phyloP scores from a whole-genome alignment of 169 alveolate species.

The Plasmodium vivax region DNA sequence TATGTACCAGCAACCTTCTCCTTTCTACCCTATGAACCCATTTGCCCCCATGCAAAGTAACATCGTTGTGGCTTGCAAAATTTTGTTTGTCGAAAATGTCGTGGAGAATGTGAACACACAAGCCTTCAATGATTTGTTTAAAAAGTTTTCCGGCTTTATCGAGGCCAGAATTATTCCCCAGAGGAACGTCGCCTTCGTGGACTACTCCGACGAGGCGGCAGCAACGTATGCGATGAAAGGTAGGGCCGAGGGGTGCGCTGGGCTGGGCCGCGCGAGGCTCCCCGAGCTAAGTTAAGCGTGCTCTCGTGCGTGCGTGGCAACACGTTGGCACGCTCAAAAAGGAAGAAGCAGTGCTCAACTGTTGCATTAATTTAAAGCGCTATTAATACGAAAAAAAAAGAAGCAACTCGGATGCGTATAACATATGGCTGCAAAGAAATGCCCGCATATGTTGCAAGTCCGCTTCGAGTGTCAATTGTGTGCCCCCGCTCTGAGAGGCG shows the following conservation, averaged over 20 bases:
- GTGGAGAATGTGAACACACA: conserved; percentile 82
- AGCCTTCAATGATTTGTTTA: conserved; percentile 80
- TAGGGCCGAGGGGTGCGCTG: neutral
- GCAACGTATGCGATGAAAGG: conserved; percentile 86
- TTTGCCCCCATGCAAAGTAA: neutral
- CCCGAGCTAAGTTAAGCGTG: neutral
- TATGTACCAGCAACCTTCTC: conserved; percentile 25
- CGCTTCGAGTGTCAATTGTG: neutral
- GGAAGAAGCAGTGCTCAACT: neutral
- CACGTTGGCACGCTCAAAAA: neutral
- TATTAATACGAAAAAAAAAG: neutral
- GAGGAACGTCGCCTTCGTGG: conserved; percentile 87
- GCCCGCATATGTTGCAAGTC: neutral
- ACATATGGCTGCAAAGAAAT: neutral
- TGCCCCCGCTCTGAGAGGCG: neutral
- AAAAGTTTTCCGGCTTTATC: conserved; percentile 80
- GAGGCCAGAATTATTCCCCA: conserved; percentile 87
- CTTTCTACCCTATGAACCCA: conserved; percentile 47
- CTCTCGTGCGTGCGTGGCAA: neutral
- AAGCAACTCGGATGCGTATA: neutral
- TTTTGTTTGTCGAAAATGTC: conserved; percentile 85
- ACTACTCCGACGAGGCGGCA: conserved; percentile 81
- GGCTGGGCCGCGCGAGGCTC: neutral
- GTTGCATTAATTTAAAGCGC: neutral
- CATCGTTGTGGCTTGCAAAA: conserved; percentile 76